Conservation (phyloP, 2,329 filamentous ascomycete species). For the Clonostachys solani region DNA sequence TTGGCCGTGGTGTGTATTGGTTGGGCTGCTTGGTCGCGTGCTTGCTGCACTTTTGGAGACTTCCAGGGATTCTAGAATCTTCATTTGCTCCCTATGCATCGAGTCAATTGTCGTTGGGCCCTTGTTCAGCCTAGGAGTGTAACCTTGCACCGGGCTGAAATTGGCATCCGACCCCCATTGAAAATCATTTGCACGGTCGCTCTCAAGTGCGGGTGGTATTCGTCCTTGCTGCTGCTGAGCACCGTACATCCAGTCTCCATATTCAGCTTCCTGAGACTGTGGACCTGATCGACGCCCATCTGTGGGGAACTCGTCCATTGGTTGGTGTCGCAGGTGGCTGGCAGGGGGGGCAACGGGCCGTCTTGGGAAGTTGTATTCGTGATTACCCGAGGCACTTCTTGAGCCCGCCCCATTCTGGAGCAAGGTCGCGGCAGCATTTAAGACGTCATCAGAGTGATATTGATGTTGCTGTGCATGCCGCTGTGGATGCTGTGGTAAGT, state of each 20-base stretch:
- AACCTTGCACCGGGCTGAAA: constrained; percentile 55
- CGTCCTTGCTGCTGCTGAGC: constrained; percentile 16
- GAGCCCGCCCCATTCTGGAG: constrained; percentile 33
- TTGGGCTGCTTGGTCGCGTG: constrained; percentile 55
- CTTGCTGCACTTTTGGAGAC: constrained; percentile 53
- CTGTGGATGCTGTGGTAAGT: constrained; percentile 1
- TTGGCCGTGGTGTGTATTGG: background rate
- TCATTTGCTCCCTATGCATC: constrained; percentile 49
- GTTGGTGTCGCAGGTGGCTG: constrained; percentile 35
- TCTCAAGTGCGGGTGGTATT: constrained; percentile 9
- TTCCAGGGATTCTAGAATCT: constrained; percentile 53
- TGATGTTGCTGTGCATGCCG: constrained; percentile 11
- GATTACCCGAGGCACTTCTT: constrained; percentile 10
- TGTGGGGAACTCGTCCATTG: constrained; percentile 34
- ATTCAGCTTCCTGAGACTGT: background rate
- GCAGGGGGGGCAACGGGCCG: constrained; percentile 25
- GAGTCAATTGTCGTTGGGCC: constrained; percentile 48
- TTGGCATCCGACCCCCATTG: constrained; percentile 67
- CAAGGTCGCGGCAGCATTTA: constrained; percentile 49
- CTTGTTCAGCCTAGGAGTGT: constrained; percentile 49
- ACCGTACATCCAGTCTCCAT: constrained; percentile 30
- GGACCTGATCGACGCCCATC: constrained; percentile 19
- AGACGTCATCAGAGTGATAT: constrained; percentile 47
- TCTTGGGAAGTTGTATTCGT: constrained; percentile 15
- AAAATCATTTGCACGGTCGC: constrained; percentile 38